A percentile compares a stretch with the other conserved stretches of the same genome.
phyloP scores from a whole-genome alignment of 2,329 filamentous ascomycete species.

The Colletotrichum simmondsii region DNA sequence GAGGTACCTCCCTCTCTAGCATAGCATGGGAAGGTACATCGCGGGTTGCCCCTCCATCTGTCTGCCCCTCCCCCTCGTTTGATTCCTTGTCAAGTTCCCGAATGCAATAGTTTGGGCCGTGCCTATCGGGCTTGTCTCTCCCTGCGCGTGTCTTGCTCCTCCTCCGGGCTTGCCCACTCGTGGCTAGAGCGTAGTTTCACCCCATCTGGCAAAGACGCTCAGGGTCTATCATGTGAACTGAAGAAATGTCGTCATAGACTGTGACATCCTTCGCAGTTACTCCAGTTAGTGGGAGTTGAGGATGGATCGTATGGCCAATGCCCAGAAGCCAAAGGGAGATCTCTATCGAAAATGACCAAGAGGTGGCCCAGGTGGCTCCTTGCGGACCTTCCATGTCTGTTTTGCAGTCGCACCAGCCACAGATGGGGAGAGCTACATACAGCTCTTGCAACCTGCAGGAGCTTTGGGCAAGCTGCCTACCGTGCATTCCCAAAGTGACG shows the following conservation, averaged over 20 bases:
- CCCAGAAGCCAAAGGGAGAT: conserved; percentile 11
- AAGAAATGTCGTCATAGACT: conserved; percentile 35
- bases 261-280: not conserved
- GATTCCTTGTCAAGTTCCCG: not conserved
- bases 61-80: conserved; percentile 26
- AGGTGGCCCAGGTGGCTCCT: conserved; percentile 3
- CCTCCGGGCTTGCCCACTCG: conserved; percentile 16
- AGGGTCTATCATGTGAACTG: conserved; percentile 35
- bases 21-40: not conserved
- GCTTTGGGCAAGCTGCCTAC: not conserved
- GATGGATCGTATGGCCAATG: conserved; percentile 4
- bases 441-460: not conserved
- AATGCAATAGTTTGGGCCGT: not conserved
- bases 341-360: conserved; percentile 22
- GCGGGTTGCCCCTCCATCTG: not conserved
- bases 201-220: conserved; percentile 31
- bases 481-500: conserved; percentile 4
- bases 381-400: conserved; percentile 6
- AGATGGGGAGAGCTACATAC: conserved; percentile 11
- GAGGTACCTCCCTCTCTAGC: not conserved
- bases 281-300: not conserved
- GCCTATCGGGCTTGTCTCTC: conserved; percentile 16
- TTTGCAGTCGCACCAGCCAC: conserved; percentile 29
- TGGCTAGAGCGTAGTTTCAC: conserved; percentile 32
- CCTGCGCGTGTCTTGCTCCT: conserved; percentile 18